These are phyloP conservation scores for Didymella exigua DNA, from an alignment of 2,329 filamentous ascomycete genomes.

Conservation along the genomic window DNA sequence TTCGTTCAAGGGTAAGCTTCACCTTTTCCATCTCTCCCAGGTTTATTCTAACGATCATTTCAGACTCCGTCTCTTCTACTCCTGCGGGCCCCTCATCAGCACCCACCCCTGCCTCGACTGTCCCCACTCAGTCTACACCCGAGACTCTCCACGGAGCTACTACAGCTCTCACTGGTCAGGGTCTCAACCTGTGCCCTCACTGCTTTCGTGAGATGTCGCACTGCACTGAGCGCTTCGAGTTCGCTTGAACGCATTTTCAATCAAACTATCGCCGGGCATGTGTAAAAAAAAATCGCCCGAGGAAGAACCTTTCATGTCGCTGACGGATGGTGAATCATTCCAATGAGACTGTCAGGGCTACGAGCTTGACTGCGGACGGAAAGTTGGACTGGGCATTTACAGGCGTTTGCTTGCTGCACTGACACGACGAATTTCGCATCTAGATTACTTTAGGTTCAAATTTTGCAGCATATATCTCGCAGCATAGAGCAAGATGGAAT, in stretches of 20 bases:
- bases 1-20: conserved; percentile 26
- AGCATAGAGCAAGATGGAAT: neutral
- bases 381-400: conserved; percentile 3
- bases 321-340: neutral
- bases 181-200: conserved; percentile 34
- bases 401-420: conserved; percentile 4
- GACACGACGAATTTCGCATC: neutral
- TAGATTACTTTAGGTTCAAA: too few species aligned
- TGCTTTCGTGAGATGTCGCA: conserved; percentile 37
- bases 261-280: neutral
- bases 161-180: conserved; percentile 28
- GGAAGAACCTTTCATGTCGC: neutral
- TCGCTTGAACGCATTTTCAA: conserved; percentile 17
- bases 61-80: conserved; percentile 35
- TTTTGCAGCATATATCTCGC: too few species aligned
- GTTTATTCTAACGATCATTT: neutral
- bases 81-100: conserved; percentile 29
- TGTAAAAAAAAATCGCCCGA: neutral
- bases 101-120: conserved; percentile 26
- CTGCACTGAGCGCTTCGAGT: conserved; percentile 34
- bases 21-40: neutral
- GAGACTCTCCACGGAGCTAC: conserved; percentile 32
- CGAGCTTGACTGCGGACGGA: neutral
- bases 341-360: conserved; percentile 4
- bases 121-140: conserved; percentile 22